These are phyloP conservation scores for Themeda triandra DNA, from an alignment of 176 grass and related monocot genomes.

Conservation along the genomic window DNA sequence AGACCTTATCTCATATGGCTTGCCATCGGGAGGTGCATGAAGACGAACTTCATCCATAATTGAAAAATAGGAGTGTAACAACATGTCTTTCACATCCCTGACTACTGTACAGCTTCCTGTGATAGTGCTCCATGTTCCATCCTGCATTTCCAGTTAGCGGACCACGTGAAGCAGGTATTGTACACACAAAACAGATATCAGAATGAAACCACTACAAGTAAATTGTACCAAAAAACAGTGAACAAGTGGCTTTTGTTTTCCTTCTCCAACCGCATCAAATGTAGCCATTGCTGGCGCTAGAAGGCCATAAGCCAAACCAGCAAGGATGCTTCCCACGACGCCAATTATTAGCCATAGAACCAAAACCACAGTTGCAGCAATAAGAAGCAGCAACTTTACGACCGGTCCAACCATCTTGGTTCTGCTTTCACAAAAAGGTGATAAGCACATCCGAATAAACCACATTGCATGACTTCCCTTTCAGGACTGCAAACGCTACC, in stretches of 20 bases:
- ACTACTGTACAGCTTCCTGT: conserved; percentile 78
- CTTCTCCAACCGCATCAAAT: conserved; percentile 92
- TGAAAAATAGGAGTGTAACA: conserved; percentile 79
- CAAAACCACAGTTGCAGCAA: conserved; percentile 43
- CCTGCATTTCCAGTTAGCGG: conserved; percentile 48
- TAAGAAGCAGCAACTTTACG: conserved; percentile 64
- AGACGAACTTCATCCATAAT: conserved; percentile 78
- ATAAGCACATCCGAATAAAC: conserved; percentile 23
- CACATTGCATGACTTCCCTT: conserved; percentile 13
- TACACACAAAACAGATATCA: neutral
- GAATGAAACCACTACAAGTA: neutral
- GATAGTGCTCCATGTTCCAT: conserved; percentile 93
- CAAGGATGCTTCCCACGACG: conserved; percentile 56
- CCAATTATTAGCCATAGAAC: conserved; percentile 64
- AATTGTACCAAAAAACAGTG: conserved; percentile 81
- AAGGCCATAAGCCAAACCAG: conserved; percentile 72
- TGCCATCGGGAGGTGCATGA: conserved; percentile 54
- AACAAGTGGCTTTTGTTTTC: conserved; percentile 59
- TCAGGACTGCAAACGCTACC: conserved; percentile 47
- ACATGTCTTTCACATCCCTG: conserved; percentile 73
- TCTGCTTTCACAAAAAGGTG: conserved; percentile 62
- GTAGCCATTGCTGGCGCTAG: conserved; percentile 82
- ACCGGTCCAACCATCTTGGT: conserved; percentile 78
- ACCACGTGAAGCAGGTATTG: conserved; percentile 13
- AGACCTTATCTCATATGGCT: conserved; percentile 89